A percentile compares a stretch with the other conserved stretches of the same genome.
Evolutionary conservation across 2,329 filamentous ascomycete species (phyloP).

Genomic region (Alternaria longipes): DNA sequence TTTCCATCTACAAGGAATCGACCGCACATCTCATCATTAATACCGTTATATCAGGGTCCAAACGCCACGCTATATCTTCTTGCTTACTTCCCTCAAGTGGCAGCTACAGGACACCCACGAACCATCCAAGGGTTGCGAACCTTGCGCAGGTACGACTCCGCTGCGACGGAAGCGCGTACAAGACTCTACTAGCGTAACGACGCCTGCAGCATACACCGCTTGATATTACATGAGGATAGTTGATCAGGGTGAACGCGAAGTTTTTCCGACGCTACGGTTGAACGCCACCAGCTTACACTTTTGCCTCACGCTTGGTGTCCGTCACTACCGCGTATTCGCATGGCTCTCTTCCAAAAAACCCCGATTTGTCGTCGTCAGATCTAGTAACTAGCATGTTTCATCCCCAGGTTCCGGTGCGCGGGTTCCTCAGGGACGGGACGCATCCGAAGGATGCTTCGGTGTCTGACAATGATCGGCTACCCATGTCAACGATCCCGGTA

Average conservation of each 20-base stretch:
- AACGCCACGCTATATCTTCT: not conserved
- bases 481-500: conserved; percentile 24
- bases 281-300: conserved; percentile 7
- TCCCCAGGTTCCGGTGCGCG: conserved; percentile 18
- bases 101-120: not conserved
- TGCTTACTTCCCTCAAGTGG: not conserved
- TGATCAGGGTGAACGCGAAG: conserved; percentile 2
- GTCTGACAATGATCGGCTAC: conserved; percentile 19
- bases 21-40: not conserved
- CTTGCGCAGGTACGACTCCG: conserved; percentile 10
- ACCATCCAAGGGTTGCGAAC: not conserved
- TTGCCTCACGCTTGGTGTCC: conserved; percentile 1
- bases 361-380: conserved; percentile 3
- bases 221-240: not conserved
- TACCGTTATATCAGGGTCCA: not conserved
- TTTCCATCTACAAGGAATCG: not conserved
- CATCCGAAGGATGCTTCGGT: conserved; percentile 12
- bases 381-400: not conserved
- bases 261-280: not conserved
- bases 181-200: conserved; percentile 1
- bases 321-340: not conserved
- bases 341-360: not conserved
- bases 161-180: conserved; percentile 3
- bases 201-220: not conserved
- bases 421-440: conserved; percentile 17